Evolutionary conservation across 176 grass and related monocot genomes (phyloP).

Genomic region (Leersia perrieri): DNA sequence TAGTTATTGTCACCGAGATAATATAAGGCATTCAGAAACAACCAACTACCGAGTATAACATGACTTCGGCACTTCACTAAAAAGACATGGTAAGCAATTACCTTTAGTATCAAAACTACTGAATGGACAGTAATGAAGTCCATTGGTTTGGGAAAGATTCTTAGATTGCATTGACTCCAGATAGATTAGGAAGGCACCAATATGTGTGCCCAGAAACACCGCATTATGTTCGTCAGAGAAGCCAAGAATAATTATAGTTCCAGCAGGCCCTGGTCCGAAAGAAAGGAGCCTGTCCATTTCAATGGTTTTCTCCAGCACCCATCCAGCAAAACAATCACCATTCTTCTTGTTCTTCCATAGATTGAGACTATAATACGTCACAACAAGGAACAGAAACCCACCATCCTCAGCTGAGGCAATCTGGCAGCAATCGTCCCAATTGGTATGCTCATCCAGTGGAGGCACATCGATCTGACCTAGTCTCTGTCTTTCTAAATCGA

Average conservation of each 20-base stretch:
- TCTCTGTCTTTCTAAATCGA: too few relatives aligned
- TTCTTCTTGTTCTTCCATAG: neutral
- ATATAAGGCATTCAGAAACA: neutral
- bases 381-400: neutral
- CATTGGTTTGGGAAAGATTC: neutral
- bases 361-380: neutral
- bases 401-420: neutral
- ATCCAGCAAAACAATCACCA: neutral
- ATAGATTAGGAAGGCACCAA: neutral
- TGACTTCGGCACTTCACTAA: neutral
- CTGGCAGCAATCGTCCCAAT: too few relatives aligned
- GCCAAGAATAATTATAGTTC: neutral
- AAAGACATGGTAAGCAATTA: neutral
- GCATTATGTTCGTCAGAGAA: neutral
- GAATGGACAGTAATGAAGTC: neutral
- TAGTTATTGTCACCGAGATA: neutral
- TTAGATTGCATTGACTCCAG: neutral
- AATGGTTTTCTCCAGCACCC: conserved; percentile 12
- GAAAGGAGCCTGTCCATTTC: neutral
- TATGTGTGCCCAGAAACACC: neutral
- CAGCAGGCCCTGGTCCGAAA: neutral
- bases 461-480: too few relatives aligned
- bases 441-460: too few relatives aligned
- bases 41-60: neutral
- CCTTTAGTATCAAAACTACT: neutral